Evolutionary conservation across 2,329 filamentous ascomycete species (phyloP).

Genomic region (Apiospora saccharicola): DNA sequence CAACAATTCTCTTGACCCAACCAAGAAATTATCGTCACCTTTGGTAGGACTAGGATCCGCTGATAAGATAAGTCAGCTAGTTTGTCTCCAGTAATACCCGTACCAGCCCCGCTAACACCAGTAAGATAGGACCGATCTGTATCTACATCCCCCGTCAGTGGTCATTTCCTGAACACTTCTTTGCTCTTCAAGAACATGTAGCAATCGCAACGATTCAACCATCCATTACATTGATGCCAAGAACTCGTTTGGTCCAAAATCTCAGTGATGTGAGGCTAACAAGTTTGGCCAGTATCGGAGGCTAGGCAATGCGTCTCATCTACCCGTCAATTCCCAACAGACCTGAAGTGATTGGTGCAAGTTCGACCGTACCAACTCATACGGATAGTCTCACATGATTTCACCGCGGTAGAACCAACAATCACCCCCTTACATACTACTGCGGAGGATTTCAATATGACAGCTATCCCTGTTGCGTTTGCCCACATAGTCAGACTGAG

Average conservation of each 20-base stretch:
- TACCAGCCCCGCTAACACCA: not conserved
- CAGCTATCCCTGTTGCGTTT: not conserved
- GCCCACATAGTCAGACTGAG: not conserved
- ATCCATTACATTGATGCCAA: not conserved
- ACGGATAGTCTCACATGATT: too few species aligned
- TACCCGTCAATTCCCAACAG: too few species aligned
- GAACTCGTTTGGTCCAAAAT: not conserved
- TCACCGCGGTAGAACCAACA: too few species aligned
- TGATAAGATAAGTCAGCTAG: not conserved
- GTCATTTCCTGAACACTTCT: too few species aligned
- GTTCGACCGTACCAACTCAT: too few species aligned
- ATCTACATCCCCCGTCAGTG: not conserved
- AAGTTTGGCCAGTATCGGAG: not conserved
- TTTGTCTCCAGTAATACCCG: not conserved
- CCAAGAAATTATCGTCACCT: constrained; percentile 8
- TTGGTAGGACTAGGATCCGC: not conserved
- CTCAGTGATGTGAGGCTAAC: not conserved
- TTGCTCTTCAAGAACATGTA: too few species aligned
- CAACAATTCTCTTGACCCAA: not conserved
- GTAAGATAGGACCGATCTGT: not conserved
- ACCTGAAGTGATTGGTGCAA: too few species aligned
- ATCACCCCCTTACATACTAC: too few species aligned
- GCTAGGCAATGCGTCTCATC: not conserved
- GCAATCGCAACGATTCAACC: too few species aligned
- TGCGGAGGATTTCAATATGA: not conserved